A percentile compares a stretch with the other conserved stretches of the same genome.
These are phyloP conservation scores for Botrytis squamosa DNA, from an alignment of 2,329 filamentous ascomycete genomes.

Conservation along the genomic window DNA sequence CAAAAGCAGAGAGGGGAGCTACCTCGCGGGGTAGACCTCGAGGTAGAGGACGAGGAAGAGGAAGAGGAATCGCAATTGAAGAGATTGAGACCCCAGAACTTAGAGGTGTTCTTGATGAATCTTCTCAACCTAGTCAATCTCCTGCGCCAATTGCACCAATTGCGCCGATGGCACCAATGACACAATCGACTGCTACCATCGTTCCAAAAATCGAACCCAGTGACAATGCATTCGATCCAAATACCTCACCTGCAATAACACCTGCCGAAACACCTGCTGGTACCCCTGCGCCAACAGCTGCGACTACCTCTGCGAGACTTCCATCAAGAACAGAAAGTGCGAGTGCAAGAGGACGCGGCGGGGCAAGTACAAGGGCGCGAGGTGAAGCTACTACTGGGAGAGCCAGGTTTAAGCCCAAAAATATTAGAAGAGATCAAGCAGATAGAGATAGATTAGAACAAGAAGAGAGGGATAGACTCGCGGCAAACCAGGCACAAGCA, in stretches of 20 bases:
- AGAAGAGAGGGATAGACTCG: slow-evolving; percentile 27
- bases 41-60: slow-evolving; percentile 33
- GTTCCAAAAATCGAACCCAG: slow-evolving; percentile 25
- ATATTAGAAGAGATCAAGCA: slow-evolving; percentile 32
- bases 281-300: slow-evolving; percentile 34
- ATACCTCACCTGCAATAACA: slow-evolving; percentile 34
- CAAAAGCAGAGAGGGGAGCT: slow-evolving; percentile 30
- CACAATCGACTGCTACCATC: background rate
- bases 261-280: slow-evolving; percentile 38
- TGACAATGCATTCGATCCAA: slow-evolving; percentile 31
- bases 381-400: slow-evolving; percentile 27
- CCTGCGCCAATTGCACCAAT: slow-evolving; percentile 3
- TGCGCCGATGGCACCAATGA: background rate
- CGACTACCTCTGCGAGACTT: slow-evolving; percentile 31
- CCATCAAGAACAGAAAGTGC: slow-evolving; percentile 13
- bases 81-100: slow-evolving; percentile 16
- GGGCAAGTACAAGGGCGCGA: slow-evolving; percentile 19
- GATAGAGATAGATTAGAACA: slow-evolving; percentile 32
- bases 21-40: slow-evolving; percentile 22
- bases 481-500: slow-evolving; percentile 25
- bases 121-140: background rate
- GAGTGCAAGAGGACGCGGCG: slow-evolving; percentile 6
- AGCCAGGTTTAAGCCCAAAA: slow-evolving; percentile 40
- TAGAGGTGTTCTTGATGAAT: background rate
- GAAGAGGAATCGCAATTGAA: slow-evolving; percentile 24